Conservation (phyloP, 768 basidiomycete genomes). For the Lentinula sp. region DNA sequence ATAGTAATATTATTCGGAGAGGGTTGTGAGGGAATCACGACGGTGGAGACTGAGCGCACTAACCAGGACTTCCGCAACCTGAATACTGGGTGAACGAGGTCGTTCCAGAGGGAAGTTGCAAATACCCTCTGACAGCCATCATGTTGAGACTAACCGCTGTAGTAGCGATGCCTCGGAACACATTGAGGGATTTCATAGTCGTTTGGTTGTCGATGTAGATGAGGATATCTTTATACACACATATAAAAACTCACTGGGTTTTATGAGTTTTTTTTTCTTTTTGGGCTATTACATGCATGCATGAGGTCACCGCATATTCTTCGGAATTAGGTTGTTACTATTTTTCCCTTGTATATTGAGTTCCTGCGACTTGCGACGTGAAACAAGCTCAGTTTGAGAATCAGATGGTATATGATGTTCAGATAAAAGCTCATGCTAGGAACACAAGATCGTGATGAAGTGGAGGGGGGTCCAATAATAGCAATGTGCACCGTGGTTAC, state of each 20-base stretch:
- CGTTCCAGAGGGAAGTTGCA: slow-evolving; percentile 44
- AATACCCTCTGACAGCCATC: slow-evolving; percentile 28
- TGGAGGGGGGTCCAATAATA: no score
- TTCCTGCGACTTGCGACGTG: no score
- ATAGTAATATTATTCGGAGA: no score
- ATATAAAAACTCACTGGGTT: not conserved
- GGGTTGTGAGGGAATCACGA: not conserved
- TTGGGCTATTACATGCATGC: no score
- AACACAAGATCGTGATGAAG: no score
- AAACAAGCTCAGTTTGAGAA: not conserved
- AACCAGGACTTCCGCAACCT: slow-evolving; percentile 45
- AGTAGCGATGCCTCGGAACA: not conserved
- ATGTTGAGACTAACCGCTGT: not conserved
- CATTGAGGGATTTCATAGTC: not conserved
- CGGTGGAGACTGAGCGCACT: not conserved
- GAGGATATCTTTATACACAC: not conserved
- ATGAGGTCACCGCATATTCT: not conserved
- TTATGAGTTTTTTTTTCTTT: not conserved
- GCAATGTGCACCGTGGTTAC: no score
- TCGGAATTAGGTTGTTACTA: not conserved
- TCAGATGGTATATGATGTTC: not conserved
- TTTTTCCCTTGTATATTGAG: not conserved
- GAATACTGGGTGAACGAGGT: slow-evolving; percentile 56
- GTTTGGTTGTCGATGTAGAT: no score
- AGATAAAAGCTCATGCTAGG: no score